Evolutionary conservation across 2,329 filamentous ascomycete species (phyloP), one percentile per base, ranked within the genome.

Genomic region (Boeremia lycopersici): DNA sequence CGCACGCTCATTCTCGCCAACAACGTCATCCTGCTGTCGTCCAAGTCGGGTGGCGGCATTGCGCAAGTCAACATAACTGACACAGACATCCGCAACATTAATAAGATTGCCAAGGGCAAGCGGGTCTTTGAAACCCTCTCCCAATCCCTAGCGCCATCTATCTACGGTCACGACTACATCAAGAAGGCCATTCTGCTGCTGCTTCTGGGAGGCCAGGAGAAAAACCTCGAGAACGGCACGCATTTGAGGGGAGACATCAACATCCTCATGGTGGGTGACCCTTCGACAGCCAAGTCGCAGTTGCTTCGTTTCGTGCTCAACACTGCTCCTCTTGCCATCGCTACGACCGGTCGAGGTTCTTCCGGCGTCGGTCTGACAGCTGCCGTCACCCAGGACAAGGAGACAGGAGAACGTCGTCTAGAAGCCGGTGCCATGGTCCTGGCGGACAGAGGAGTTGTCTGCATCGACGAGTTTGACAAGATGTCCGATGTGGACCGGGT

Each of bases 361-460:
- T 99, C 95, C 4, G 95, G 95, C 62, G 95, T 99, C 48, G 95
- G 95, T 92, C 81, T 99, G 53, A 99, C 95, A 26, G 95, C 95
- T 25, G 95, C 95, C 26, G 95, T 99, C 23, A 98, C 95, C 0
- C 88, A 90, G 0, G 95, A 99, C 76, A 98, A 98, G 74, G 95
- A 99, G 76, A 99, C 95, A 1, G 95, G 95, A 54, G 95, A 99
- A 74, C 86, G 95, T 63, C 86, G 95, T 63, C 84, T 99, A 1
- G 95, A 99, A 77, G 95, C 95, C 13, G 95, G 95, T 84, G 95
- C 95, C 61, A 99, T 99, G 95, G 95, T 99, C 57, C 90, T 99
- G 70, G 95, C 88, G 60, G 95, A 99, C 74, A 89, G 95, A 60
- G 95, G 95, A 65, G 93, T 99, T 10, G 95, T 99, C 30, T 99